Conservation (phyloP, 371 early-diverging fungal species). For the Mucor irregularis region DNA sequence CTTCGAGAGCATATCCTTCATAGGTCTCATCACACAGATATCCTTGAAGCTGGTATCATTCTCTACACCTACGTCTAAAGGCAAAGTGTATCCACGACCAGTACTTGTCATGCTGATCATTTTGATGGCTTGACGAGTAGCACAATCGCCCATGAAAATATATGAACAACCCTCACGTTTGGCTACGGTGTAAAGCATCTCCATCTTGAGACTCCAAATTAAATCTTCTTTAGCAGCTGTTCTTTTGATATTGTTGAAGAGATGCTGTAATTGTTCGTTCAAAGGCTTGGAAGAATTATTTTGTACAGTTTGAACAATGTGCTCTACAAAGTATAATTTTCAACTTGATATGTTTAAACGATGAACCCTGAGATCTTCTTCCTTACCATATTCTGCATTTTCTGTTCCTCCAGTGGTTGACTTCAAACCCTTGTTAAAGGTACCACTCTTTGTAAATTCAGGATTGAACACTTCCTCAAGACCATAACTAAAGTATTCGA, state of each 20-base stretch:
- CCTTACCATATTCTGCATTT: conserved; percentile 30
- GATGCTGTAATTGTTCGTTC: conserved; percentile 15
- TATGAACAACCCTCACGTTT: conserved; percentile 59
- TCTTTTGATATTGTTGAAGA: conserved; percentile 45
- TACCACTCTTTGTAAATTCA: conserved; percentile 20
- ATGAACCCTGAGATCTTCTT: too few species aligned
- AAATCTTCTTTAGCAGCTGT: conserved; percentile 61
- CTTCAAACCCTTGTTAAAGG: conserved; percentile 25
- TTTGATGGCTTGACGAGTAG: conserved; percentile 79
- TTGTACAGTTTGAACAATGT: conserved; percentile 20
- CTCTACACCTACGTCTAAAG: conserved; percentile 74
- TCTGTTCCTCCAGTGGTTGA: conserved; percentile 21
- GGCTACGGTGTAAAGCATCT: conserved; percentile 48
- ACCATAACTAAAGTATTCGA: conserved; percentile 26
- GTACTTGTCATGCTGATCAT: conserved; percentile 78
- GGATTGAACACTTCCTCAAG: conserved; percentile 35
- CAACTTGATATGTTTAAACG: too few species aligned
- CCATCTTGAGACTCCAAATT: conserved; percentile 61
- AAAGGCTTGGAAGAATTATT: conserved; percentile 2
- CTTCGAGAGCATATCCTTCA: conserved; percentile 80
- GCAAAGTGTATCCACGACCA: conserved; percentile 85
- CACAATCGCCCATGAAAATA: conserved; percentile 77
- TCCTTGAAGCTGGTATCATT: conserved; percentile 38
- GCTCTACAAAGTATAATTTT: conserved; percentile 16
- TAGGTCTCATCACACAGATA: conserved; percentile 69